These are phyloP conservation scores for Thalassiosira sp. DNA, from an alignment of 352 stramenopile species.

Conservation along the genomic window DNA sequence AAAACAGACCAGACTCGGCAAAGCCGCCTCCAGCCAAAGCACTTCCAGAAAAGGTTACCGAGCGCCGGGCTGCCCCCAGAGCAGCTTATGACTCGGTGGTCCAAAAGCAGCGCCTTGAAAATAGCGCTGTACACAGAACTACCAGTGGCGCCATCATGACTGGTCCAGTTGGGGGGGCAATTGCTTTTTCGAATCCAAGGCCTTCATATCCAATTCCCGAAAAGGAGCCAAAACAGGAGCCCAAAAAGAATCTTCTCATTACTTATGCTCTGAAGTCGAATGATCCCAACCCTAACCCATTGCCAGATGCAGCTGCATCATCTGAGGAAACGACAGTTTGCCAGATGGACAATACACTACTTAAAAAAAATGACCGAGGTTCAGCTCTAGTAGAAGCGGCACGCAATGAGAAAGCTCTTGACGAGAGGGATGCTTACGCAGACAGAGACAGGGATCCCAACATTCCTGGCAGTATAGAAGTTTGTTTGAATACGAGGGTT, in stretches of 20 bases:
- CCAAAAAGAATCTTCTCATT: slow-evolving; percentile 24
- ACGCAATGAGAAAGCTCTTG: neutral
- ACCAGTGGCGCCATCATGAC: slow-evolving; percentile 45
- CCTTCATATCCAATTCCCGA: neutral
- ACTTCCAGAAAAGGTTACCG: slow-evolving; percentile 1
- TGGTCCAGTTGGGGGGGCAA: slow-evolving; percentile 24
- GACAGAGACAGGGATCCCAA: slow-evolving; percentile 3
- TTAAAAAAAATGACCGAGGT: slow-evolving; percentile 3
- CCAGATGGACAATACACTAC: slow-evolving; percentile 25
- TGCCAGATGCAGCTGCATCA: slow-evolving; percentile 29
- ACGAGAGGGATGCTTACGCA: neutral
- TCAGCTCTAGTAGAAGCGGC: neutral
- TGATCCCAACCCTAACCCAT: slow-evolving; percentile 21
- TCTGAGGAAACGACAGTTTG: slow-evolving; percentile 46
- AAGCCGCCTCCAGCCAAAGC: neutral
- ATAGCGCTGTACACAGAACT: slow-evolving; percentile 30
- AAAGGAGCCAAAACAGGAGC: too few species aligned
- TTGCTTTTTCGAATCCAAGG: neutral
- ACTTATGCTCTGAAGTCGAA: slow-evolving; percentile 32
- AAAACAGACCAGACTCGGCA: neutral
- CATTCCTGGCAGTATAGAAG: slow-evolving; percentile 19
- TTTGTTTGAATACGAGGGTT: slow-evolving; percentile 10
- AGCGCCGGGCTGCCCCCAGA: neutral
- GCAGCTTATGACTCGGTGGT: neutral
- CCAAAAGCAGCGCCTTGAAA: slow-evolving; percentile 17